Conservation (phyloP, 345 rosid species). For the Pistacia atlantica region DNA sequence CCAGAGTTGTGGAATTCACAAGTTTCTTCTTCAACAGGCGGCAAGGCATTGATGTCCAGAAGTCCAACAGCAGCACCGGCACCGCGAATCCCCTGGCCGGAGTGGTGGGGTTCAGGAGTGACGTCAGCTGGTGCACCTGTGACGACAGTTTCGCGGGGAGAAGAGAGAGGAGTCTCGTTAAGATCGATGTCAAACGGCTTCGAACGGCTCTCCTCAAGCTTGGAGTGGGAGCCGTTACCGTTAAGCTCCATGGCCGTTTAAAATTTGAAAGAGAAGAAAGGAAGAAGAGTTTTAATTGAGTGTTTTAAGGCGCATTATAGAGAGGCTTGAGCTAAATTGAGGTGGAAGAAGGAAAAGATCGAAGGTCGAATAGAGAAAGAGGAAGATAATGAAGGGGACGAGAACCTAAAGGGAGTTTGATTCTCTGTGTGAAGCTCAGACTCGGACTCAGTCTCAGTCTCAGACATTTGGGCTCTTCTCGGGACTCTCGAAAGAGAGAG, state of each 20-base stretch:
- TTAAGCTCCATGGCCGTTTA: conserved; percentile 21
- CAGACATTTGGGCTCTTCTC: conserved; percentile 18
- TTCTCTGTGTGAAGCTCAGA: not conserved
- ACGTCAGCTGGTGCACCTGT: not conserved
- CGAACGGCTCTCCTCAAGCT: conserved; percentile 10
- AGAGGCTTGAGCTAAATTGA: not conserved
- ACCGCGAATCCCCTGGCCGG: not conserved
- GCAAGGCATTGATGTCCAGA: conserved; percentile 39
- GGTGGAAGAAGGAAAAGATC: not conserved
- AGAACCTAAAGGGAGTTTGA: not conserved
- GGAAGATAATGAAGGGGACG: not conserved
- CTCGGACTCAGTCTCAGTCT: not conserved
- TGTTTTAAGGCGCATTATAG: not conserved
- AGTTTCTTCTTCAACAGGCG: conserved; percentile 29
- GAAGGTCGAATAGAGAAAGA: not conserved
- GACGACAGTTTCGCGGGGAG: conserved; percentile 26
- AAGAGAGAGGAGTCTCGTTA: conserved; percentile 33
- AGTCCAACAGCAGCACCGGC: conserved; percentile 10
- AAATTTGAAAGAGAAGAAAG: not conserved
- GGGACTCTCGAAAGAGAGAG: conserved; percentile 14
- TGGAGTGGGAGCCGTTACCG: not conserved
- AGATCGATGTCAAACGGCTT: conserved; percentile 40
- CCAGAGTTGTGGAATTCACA: conserved; percentile 12
- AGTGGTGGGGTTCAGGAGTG: not conserved
- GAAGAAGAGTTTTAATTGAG: not conserved